Conservation (phyloP, 495 filamentous ascomycete genomes). For the Xylaria castorea region DNA sequence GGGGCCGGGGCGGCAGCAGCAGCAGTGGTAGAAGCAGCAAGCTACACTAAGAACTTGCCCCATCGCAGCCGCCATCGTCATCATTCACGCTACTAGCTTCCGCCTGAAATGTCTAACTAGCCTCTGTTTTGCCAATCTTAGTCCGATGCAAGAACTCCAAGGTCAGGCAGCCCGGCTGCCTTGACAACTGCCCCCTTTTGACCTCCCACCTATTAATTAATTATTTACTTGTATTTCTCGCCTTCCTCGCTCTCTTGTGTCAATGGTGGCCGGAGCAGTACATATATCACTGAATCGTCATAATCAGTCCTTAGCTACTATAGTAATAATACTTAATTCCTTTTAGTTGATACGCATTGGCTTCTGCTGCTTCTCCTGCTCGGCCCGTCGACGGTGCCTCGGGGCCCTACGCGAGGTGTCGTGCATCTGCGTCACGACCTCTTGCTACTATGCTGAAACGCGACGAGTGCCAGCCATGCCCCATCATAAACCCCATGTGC, state of each 20-base stretch:
- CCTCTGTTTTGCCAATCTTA: neutral
- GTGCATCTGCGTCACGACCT: slow-evolving; percentile 19
- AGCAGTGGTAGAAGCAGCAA: neutral
- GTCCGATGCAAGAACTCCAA: neutral
- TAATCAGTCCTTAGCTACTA: neutral
- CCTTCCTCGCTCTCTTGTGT: neutral
- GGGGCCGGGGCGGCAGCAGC: neutral
- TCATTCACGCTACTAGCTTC: slow-evolving; percentile 21
- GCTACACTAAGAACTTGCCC: slow-evolving; percentile 2
- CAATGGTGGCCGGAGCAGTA: slow-evolving; percentile 1
- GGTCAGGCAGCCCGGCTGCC: neutral
- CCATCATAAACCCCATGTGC: slow-evolving; percentile 49
- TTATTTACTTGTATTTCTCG: neutral
- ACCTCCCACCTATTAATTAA: neutral
- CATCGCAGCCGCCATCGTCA: slow-evolving; percentile 26
- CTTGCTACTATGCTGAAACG: slow-evolving; percentile 19
- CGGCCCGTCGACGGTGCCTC: neutral
- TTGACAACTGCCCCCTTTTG: slow-evolving; percentile 14
- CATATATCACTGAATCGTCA: neutral
- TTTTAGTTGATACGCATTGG: neutral
- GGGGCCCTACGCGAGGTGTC: slow-evolving; percentile 11
- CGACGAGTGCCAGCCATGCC: slow-evolving; percentile 45
- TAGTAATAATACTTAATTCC: neutral
- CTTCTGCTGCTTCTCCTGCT: neutral
- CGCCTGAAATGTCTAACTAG: neutral